phyloP scores from a whole-genome alignment of 805 yeast species.

The Starmerella apis region DNA sequence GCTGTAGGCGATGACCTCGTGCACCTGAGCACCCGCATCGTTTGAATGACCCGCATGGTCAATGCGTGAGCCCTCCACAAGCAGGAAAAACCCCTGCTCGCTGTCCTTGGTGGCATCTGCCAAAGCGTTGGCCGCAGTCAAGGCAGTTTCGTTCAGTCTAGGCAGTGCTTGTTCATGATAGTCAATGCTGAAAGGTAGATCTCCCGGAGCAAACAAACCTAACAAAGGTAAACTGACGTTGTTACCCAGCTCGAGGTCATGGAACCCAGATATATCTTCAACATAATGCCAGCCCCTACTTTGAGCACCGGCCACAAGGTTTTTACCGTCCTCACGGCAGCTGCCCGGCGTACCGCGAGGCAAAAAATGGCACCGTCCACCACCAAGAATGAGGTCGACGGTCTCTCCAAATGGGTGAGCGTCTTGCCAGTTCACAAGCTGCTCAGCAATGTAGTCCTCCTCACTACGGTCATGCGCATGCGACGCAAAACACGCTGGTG shows the following conservation, averaged over 20 bases:
- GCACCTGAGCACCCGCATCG: slow-evolving; percentile 89
- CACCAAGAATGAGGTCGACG: slow-evolving; percentile 85
- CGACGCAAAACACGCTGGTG: slow-evolving; percentile 81
- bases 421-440: slow-evolving; percentile 55
- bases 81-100: slow-evolving; percentile 73
- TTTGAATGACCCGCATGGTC: slow-evolving; percentile 93
- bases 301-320: slow-evolving; percentile 56
- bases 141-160: slow-evolving; percentile 66
- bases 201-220: slow-evolving; percentile 62
- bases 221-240: slow-evolving; percentile 67
- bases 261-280: slow-evolving; percentile 50
- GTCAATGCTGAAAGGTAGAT: slow-evolving; percentile 80
- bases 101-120: slow-evolving; percentile 56
- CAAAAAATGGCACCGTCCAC: slow-evolving; percentile 65
- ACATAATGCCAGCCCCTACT: slow-evolving; percentile 55
- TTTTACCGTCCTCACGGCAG: slow-evolving; percentile 59
- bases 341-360: slow-evolving; percentile 46
- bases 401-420: slow-evolving; percentile 67
- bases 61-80: slow-evolving; percentile 86
- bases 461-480: slow-evolving; percentile 68
- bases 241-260: slow-evolving; percentile 44
- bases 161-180: slow-evolving; percentile 50
- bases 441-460: slow-evolving; percentile 79
- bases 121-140: slow-evolving; percentile 61
- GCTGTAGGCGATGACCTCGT: slow-evolving; percentile 82